Base-by-base conservation (phyloP, 192 early-diverging fungal species). In the Globomyces pollinis-pini region DNA sequence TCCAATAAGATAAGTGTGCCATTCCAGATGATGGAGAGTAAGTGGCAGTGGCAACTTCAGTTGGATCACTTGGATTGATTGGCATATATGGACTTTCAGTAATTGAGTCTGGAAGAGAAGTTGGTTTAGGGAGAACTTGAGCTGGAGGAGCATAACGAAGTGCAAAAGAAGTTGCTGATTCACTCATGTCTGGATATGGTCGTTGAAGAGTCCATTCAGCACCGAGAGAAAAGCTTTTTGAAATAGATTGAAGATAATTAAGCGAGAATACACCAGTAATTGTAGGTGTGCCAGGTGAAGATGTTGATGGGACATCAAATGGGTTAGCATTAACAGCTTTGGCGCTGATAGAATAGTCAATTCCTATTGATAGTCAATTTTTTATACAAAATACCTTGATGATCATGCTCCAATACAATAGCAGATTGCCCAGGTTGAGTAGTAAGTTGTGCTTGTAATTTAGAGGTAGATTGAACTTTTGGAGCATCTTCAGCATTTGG, bases 241-340 rank as follows among this genome's bases (percentile, higher is more conserved):
- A 84, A 49, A 99, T 73, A 38, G 94, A 91, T 72, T 99, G 94
- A 45, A 99, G 72, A 71, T 91, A 94, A 34, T 83, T 88, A 41
- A 85, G 74, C 49, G 91, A 78, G 70, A 81, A 95, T 47, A 95
- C 86, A 39, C 96, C 96, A 13, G 93, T 97, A 51, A 74, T 71
- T 36, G 67, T 38, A 7, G 57, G 66, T 35, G 45, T 61, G 23
- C 45, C 31, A 16, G 47, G 23, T 6, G 16, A 39, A 63, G 63
- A 70, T 11, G 70, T 67, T 23, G 70, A 45, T 15, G 75, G 75
- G 7, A 57, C 45, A 58, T 96, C 93, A 7, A 90, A 64, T 2
- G 86, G 87, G 52, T 93, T 93, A 30, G 94, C 89, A 82, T 99
- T 97, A 72, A 97, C 84, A 38, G 88, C 90, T 79, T 97, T 99